phyloP scores from a whole-genome alignment of 495 filamentous ascomycete genomes.

The Penicillium diatomitis region DNA sequence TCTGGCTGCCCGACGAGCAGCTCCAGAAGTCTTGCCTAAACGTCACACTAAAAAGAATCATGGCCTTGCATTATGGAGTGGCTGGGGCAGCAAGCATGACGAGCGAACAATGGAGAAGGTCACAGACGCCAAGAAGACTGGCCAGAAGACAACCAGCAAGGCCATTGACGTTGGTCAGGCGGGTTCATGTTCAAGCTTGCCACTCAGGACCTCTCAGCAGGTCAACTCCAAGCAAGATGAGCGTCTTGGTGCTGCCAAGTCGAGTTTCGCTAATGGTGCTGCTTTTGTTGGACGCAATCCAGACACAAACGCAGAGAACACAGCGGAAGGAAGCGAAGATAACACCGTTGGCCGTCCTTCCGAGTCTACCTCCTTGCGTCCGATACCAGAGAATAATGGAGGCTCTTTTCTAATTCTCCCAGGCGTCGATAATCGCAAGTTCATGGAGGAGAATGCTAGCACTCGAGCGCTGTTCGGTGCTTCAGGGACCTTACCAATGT shows the following conservation, averaged over 20 bases:
- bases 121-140: constrained; percentile 19
- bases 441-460: constrained; percentile 27
- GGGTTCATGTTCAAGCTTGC: constrained; percentile 22
- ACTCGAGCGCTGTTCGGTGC: constrained; percentile 30
- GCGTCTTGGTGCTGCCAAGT: neutral
- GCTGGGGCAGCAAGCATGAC: constrained; percentile 84
- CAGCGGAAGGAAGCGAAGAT: neutral
- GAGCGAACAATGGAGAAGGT: constrained; percentile 55
- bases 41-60: constrained; percentile 46
- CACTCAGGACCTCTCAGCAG: constrained; percentile 2
- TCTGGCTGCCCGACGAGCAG: constrained; percentile 57
- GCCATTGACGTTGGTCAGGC: constrained; percentile 31
- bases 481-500: constrained; percentile 19
- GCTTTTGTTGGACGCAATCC: constrained; percentile 7
- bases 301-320: constrained; percentile 3
- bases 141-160: constrained; percentile 15
- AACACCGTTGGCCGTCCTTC: neutral
- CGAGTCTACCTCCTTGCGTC: constrained; percentile 4
- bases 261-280: neutral
- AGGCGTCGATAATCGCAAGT: constrained; percentile 18
- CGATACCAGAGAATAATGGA: constrained; percentile 11
- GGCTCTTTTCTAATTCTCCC: constrained; percentile 26
- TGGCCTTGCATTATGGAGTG: constrained; percentile 73
- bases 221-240: neutral
- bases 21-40: constrained; percentile 45